These are phyloP conservation scores for Tanacetum coccineum DNA, from an alignment of 129 eudicot species.

Conservation along the genomic window DNA sequence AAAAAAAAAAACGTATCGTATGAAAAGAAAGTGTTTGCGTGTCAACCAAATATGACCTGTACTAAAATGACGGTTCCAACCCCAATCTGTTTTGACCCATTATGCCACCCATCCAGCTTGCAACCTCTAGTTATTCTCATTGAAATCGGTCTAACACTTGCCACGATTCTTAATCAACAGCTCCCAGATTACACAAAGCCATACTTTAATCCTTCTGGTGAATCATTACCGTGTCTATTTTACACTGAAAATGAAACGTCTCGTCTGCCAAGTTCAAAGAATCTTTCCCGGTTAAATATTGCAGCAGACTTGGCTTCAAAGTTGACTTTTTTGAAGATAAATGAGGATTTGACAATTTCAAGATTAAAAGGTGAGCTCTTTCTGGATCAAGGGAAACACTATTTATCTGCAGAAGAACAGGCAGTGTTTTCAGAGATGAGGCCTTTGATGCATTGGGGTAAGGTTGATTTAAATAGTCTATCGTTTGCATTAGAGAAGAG, in stretches of 20 bases:
- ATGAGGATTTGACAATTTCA: conserved; percentile 31
- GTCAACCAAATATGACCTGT: not conserved
- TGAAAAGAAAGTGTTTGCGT: no score
- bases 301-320: conserved; percentile 44
- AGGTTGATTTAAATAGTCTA: conserved; percentile 36
- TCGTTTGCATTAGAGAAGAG: conserved; percentile 35
- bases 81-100: not conserved
- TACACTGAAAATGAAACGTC: conserved; percentile 49
- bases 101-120: not conserved
- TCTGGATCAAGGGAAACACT: conserved; percentile 51
- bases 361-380: conserved; percentile 65
- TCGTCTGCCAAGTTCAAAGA: conserved; percentile 38
- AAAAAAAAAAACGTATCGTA: no score
- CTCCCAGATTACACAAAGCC: conserved; percentile 54
- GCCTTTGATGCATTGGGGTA: conserved; percentile 49
- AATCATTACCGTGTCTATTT: conserved; percentile 31
- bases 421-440: conserved; percentile 12
- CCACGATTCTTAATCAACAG: conserved; percentile 24
- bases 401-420: conserved; percentile 28
- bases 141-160: conserved; percentile 8
- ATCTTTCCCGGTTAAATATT: conserved; percentile 43
- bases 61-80: not conserved
- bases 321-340: conserved; percentile 37
- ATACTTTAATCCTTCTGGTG: conserved; percentile 21
- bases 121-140: not conserved